Percentiles rank a stretch among this genome's conserved stretches.
These are phyloP conservation scores for Bipolaris bicolor DNA, from an alignment of 2,329 filamentous ascomycete species.

Conservation along the genomic window DNA sequence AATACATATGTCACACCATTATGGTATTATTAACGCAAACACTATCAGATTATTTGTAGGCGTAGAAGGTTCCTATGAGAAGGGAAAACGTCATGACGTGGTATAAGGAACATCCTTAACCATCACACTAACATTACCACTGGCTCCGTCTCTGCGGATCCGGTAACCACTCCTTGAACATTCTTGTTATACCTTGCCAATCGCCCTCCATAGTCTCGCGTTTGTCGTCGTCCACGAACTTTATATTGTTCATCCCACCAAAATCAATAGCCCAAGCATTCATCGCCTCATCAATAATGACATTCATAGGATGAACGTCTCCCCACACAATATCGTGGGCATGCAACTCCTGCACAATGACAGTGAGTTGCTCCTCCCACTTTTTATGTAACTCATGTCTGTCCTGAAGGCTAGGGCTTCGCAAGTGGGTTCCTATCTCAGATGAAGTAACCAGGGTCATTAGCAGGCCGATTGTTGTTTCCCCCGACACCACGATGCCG, in stretches of 20 bases:
- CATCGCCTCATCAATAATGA: conserved; percentile 47
- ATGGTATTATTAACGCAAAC: too few relatives aligned
- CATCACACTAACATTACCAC: not conserved
- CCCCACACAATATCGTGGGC: conserved; percentile 26
- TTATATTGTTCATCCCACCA: conserved; percentile 44
- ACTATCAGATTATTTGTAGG: too few relatives aligned
- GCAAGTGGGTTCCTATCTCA: not conserved
- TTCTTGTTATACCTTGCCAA: conserved; percentile 2
- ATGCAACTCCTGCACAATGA: conserved; percentile 1
- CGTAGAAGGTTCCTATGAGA: too few relatives aligned
- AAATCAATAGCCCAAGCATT: conserved; percentile 48
- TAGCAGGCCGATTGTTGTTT: not conserved
- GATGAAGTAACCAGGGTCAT: not conserved
- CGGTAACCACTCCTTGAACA: conserved; percentile 10
- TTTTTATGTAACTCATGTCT: not conserved
- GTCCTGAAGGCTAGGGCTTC: not conserved
- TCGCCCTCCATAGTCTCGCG: conserved; percentile 46
- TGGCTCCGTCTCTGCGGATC: not conserved
- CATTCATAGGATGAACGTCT: conserved; percentile 33
- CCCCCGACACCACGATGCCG: not conserved
- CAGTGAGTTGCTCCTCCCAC: not conserved
- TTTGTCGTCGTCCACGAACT: conserved; percentile 48
- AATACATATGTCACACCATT: too few relatives aligned
- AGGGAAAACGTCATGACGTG: too few relatives aligned
- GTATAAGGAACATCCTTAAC: too few relatives aligned